phyloP scores from a whole-genome alignment of 2,329 filamentous ascomycete species.

The Zymoseptoria brevis region DNA sequence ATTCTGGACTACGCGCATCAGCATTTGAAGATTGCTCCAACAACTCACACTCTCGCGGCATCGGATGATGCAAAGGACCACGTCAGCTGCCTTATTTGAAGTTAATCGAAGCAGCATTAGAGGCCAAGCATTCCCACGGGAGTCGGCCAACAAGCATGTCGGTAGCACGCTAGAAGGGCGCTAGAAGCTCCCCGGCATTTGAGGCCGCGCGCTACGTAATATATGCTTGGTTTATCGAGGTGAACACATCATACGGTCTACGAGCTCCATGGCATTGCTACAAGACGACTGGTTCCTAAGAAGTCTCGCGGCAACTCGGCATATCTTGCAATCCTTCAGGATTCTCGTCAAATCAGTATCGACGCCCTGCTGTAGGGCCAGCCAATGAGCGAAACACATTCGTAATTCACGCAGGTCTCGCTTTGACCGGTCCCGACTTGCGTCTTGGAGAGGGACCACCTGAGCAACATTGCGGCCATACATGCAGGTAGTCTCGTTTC shows the following conservation, averaged over 20 bases:
- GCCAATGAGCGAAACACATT: background rate
- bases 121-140: background rate
- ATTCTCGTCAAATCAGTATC: background rate
- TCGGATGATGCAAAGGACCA: background rate
- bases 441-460: background rate
- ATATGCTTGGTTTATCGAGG: background rate
- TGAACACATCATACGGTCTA: background rate
- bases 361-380: background rate
- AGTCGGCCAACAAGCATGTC: background rate
- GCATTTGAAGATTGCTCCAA: slow-evolving; percentile 9
- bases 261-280: background rate
- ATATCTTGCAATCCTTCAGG: background rate
- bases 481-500: background rate
- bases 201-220: background rate
- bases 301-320: background rate
- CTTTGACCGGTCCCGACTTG: background rate
- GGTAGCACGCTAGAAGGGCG: background rate
- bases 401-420: background rate
- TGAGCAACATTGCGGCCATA: background rate
- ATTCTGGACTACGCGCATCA: slow-evolving; percentile 23
- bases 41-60: background rate
- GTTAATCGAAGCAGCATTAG: background rate
- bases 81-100: background rate
- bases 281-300: background rate
- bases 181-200: background rate